These are phyloP conservation scores for Pyronema omphalodes DNA, from an alignment of 495 filamentous ascomycete genomes.

Conservation along the genomic window DNA sequence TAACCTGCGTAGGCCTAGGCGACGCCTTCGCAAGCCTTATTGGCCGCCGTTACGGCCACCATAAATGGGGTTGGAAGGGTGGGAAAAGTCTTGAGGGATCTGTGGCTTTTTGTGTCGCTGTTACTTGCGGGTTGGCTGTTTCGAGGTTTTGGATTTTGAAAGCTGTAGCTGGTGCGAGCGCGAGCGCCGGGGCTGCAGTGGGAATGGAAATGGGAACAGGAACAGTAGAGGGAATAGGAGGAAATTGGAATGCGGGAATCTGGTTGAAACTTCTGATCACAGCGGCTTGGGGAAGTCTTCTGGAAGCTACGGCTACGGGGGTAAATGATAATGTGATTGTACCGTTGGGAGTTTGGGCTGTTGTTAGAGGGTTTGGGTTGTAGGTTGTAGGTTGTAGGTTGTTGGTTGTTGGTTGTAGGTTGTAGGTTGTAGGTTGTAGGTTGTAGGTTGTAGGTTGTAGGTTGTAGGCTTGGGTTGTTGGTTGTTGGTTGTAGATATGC, in stretches of 20 bases:
- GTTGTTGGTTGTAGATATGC: no score
- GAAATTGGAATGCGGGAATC: conserved; percentile 29
- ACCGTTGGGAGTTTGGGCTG: conserved; percentile 81
- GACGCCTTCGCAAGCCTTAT: conserved; percentile 89
- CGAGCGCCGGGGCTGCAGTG: no score
- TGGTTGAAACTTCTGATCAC: conserved; percentile 41
- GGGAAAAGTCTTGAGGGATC: conserved; percentile 83
- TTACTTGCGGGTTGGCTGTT: conserved; percentile 50
- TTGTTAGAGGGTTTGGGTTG: conserved; percentile 60
- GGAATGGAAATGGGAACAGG: no score
- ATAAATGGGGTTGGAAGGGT: conserved; percentile 92
- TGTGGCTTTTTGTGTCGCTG: conserved; percentile 63
- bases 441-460: no score
- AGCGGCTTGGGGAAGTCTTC: conserved; percentile 66
- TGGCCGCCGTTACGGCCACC: conserved; percentile 65
- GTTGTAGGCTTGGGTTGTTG: no score
- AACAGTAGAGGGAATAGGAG: conserved; percentile 18
- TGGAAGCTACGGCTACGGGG: conserved; percentile 86
- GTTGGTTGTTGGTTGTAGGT: no score
- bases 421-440: no score
- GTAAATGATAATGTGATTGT: conserved; percentile 98
- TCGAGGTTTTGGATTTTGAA: conserved; percentile 64
- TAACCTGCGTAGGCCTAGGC: conserved; percentile 86
- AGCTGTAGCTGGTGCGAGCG: no score
- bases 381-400: conserved; percentile 25